These are phyloP conservation scores for Ambrosia artemisiifolia DNA, from an alignment of 129 eudicot genomes.

Conservation along the genomic window DNA sequence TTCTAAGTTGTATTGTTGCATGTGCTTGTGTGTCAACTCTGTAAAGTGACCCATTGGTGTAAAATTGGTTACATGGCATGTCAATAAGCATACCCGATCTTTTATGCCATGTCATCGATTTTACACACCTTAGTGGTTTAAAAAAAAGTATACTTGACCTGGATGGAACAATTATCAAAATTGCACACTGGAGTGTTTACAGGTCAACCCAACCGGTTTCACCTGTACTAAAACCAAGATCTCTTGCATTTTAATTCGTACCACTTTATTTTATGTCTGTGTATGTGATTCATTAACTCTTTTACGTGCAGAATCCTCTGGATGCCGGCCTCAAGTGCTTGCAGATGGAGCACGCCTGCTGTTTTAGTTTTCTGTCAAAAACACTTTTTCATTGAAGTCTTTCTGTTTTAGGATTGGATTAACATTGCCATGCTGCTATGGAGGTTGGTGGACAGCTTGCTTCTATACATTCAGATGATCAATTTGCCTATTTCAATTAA, in stretches of 20 bases:
- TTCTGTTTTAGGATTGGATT: slow-evolving; percentile 4
- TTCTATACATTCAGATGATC: slow-evolving; percentile 17
- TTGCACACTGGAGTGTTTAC: background rate
- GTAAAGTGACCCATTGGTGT: background rate
- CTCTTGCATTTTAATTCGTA: background rate
- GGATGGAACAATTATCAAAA: too few species aligned
- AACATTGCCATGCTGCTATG: slow-evolving; percentile 1
- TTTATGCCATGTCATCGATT: background rate
- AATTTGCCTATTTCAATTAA: background rate
- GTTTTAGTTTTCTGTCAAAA: slow-evolving; percentile 14
- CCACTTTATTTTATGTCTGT: background rate
- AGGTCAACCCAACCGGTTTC: background rate
- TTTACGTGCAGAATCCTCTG: slow-evolving; percentile 7
- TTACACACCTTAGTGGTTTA: background rate
- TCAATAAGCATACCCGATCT: background rate
- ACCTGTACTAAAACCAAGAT: background rate
- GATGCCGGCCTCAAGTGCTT: slow-evolving; percentile 3
- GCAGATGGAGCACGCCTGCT: slow-evolving; percentile 7
- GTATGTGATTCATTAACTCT: background rate
- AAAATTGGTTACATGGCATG: background rate
- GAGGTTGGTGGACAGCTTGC: slow-evolving; percentile 19
- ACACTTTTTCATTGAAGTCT: slow-evolving; percentile 10
- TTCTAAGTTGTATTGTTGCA: too few species aligned
- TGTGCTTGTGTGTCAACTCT: background rate
- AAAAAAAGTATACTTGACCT: too few species aligned